Evolutionary conservation across 1,284 basidiomycete genomes (phyloP), one percentile per base, ranked within the genome.

Genomic region (Leccinum huronense): DNA sequence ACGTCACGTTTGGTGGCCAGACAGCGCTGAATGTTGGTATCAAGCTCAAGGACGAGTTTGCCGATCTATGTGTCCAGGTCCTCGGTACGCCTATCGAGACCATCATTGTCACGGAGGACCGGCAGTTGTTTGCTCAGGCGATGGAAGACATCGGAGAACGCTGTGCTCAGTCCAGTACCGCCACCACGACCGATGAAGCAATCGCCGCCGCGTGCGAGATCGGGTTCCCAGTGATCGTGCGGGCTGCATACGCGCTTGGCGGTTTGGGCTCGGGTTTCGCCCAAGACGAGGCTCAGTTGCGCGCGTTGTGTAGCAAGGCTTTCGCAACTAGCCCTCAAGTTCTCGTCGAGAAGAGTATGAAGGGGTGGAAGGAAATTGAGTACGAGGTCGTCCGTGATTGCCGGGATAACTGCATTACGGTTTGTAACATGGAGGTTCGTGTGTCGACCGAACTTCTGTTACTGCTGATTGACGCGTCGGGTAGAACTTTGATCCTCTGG

Each of bases 351-450:
- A 23, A 23, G 23, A 23, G 23, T 23, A 23, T 23, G 23, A 23
- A 23, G 23, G 23, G 23, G 23, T 23, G 23, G 23, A 23, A 23
- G 23, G 23, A 23, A 23, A 23, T 98, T 70, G 97, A 99, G 80
- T 99, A 99, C 73, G 97, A 99, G 78, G 97, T 99, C 60, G 97
- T 98, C n/a, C 86, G 97, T 65, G 97, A 99, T 79, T 97, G 95
- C 80, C 85, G 93, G 70, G 92, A 98, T 78, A 97, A 97, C 78
- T 98, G 96, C 76, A 98, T 98, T 80, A 98, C 95, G 1, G 96
- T 98, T 68, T 99, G 97, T 80, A 99, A 99, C 82, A 98, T 99
- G 97, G 96, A 98, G 92, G 95, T 94, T 63, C 66, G 88, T 78
- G 13, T 36, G 42, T 63, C 60, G 55, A 57, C 55, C 31, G 40